These are phyloP conservation scores for Scorias spongiosa DNA, from an alignment of 2,329 filamentous ascomycete genomes.

Conservation along the genomic window DNA sequence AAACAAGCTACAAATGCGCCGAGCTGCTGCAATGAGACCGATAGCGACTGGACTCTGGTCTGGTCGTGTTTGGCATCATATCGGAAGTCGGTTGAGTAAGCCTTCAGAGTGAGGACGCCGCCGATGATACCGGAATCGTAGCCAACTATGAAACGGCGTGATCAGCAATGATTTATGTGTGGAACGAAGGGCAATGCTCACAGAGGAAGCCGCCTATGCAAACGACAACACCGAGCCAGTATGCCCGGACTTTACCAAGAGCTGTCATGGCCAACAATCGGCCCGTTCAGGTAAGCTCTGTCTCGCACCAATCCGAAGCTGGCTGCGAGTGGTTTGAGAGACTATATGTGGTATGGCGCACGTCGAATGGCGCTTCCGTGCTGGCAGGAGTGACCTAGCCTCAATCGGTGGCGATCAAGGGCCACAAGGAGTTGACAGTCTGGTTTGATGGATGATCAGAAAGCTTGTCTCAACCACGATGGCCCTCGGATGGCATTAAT, in stretches of 20 bases:
- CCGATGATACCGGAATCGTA: slow-evolving; percentile 46
- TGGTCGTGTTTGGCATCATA: slow-evolving; percentile 25
- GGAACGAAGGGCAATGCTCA: neutral
- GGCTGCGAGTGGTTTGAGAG: too few species aligned
- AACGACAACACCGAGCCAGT: slow-evolving; percentile 36
- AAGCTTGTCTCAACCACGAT: too few species aligned
- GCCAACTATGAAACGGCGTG: slow-evolving; percentile 15
- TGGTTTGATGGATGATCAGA: too few species aligned
- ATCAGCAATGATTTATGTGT: too few species aligned
- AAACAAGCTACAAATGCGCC: slow-evolving; percentile 39
- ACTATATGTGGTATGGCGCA: too few species aligned
- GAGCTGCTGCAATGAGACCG: slow-evolving; percentile 49
- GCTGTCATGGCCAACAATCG: neutral
- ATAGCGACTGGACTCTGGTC: slow-evolving; percentile 53
- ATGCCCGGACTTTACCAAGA: slow-evolving; percentile 30
- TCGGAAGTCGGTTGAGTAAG: slow-evolving; percentile 31
- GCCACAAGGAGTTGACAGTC: too few species aligned
- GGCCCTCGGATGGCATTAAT: too few species aligned
- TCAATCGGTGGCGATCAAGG: too few species aligned
- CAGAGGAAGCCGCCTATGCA: slow-evolving; percentile 36
- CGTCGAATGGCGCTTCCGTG: too few species aligned
- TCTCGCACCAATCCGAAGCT: too few species aligned
- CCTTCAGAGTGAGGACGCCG: slow-evolving; percentile 45
- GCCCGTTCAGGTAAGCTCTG: too few species aligned
- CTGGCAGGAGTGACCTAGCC: too few species aligned